Evolutionary conservation across 2,329 filamentous ascomycete species (phyloP), one percentile per base, ranked within the genome.

Genomic region (Periglandula ipomoeae): DNA sequence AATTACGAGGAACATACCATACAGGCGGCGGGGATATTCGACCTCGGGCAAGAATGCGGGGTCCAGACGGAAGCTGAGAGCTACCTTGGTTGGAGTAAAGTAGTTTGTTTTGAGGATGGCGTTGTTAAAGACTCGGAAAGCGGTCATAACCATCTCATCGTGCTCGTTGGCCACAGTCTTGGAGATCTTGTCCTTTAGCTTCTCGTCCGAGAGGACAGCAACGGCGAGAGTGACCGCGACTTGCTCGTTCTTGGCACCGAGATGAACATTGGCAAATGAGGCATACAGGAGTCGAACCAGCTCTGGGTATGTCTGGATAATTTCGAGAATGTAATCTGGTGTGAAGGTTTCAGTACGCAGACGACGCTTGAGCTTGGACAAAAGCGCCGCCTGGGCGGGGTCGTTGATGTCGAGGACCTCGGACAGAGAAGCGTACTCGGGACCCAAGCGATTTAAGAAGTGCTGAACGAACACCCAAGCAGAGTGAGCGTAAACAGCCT

Each of bases 1-100:
- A 67, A 98, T 96, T 56, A 98, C 87, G 46, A 98, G 77, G 77
- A 98, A 98, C 93, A 98, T 98, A 55, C 93, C 93, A 60, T 93
- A 98, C 8, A 98, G 76, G 6, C 84, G 88, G 66, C 91, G 88
- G 40, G 93, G 87, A 67, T 98, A 98, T 69, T 98, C 93, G 47
- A 90, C 82, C 52, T 85, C 78, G 4, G 93, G 93, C 34, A 98
- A 74, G 78, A 98, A 98, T 37, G 72, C 77, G 6, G 89, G 88
- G 63, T 96, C 85, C 53, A 98, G 73, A 48, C 93, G 87, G 81
- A 98, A 98, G 72, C 89, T 95, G 58, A 98, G 78, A 9, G 93
- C 93, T 35, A 98, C 91, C 77, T 98, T 98, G 55, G 93, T 98
- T 0, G 93, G 93, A 1, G 93, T 98, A 65, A 82, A 84, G 75